These are phyloP conservation scores for Notholithocarpus densiflorus DNA, from an alignment of 306 rosid genomes.

Conservation along the genomic window DNA sequence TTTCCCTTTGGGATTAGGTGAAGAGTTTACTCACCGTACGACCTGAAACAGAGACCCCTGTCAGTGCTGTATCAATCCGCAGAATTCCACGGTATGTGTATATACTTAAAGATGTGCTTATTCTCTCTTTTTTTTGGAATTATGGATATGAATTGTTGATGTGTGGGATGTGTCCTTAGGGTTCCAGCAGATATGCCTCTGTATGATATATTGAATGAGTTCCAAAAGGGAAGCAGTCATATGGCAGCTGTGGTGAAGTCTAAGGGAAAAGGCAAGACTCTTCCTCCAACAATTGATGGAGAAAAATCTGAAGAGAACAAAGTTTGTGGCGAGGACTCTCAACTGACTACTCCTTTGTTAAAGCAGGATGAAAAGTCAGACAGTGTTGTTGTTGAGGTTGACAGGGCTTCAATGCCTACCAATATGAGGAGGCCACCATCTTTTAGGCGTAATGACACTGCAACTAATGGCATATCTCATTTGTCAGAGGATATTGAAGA, in stretches of 20 bases:
- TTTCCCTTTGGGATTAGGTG: constrained; percentile 49
- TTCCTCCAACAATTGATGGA: constrained; percentile 38
- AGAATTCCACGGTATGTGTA: constrained; percentile 85
- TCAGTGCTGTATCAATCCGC: constrained; percentile 87
- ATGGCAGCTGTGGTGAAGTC: constrained; percentile 96
- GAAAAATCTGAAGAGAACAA: constrained; percentile 46
- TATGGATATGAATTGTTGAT: constrained; percentile 19
- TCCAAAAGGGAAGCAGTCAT: constrained; percentile 97
- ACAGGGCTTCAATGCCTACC: constrained; percentile 45
- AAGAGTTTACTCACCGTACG: constrained; percentile 95
- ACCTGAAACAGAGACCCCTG: constrained; percentile 97
- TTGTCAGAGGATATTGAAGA: constrained; percentile 67
- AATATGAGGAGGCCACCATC: constrained; percentile 27
- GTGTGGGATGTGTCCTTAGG: constrained; percentile 44
- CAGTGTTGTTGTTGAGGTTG: constrained; percentile 63
- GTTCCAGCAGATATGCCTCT: constrained; percentile 99
- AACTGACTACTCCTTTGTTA: constrained; percentile 71
- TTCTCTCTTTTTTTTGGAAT: not conserved
- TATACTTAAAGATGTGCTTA: constrained; percentile 10
- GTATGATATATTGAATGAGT: constrained; percentile 91
- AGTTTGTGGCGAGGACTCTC: constrained; percentile 30
- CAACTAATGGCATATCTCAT: constrained; percentile 34
- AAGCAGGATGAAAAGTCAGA: constrained; percentile 43
- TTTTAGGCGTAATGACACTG: constrained; percentile 34
- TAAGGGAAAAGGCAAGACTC: constrained; percentile 49